Base-by-base conservation (phyloP, 305 asterid genomes). In the Fraxinus dipetala region DNA sequence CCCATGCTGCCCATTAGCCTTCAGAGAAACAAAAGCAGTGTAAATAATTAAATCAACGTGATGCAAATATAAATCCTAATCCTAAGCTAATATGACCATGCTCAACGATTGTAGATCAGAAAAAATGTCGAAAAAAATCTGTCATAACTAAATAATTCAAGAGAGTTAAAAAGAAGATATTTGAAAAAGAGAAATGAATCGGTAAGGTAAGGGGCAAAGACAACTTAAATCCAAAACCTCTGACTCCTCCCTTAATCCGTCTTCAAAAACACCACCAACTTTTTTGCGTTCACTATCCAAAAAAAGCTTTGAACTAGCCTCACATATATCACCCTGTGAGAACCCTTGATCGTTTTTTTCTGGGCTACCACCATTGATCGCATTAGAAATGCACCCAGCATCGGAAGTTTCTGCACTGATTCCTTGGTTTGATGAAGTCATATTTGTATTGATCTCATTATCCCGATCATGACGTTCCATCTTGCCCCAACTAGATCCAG, bases 151-250 rank as follows among this genome's bases (percentile, higher is more conserved):
- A 54, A 70, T 77, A 30, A 30, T 32, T 38, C 13, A 67, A n/a
- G 31, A 43, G 76, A 30, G 11, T 31, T 10, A 80, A 63, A 56
- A 45, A 56, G 14, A 45, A 45, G 56, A 54, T 11, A 18, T 34
- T 24, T 43, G 6, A 32, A 28, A 28, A 77, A 18, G 8, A 51
- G 31, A 10, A 4, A 63, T 3, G 24, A 43, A 20, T 32, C 22
- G 26, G 5, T 31, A 43, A 18, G 20, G 65, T 48, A 48, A 81
- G 76, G 85, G 78, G 78, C 45, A 85, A 85, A 83, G 85, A 72
- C 80, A 90, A 91, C 89, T 85, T 83, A 83, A 86, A 84, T 89
- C 90, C 86, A 84, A 89, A 92, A 93, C 96, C 98, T 92, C 97
- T 78, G 89, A 85, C 91, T 91, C 84, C 85, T 88, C 89, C 87